Conservation (phyloP, 2,329 filamentous ascomycete species). For the Colletotrichum sp. region DNA sequence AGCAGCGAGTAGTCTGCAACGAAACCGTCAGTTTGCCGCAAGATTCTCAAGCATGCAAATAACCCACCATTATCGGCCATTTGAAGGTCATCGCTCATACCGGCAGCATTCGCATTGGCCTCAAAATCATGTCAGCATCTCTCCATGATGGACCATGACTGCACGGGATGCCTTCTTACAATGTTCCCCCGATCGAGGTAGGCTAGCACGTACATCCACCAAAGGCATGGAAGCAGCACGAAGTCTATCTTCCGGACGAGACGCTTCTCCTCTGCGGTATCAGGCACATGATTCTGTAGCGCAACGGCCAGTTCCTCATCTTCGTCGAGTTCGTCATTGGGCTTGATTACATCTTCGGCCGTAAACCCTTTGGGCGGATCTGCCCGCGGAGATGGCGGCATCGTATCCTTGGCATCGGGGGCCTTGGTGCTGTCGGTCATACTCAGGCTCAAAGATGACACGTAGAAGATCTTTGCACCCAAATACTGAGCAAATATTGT, state of each 20-base stretch:
- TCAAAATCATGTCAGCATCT: neutral
- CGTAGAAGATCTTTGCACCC: accelerated
- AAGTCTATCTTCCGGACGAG: slow-evolving; percentile 50
- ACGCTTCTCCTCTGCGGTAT: slow-evolving; percentile 32
- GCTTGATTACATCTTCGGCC: neutral
- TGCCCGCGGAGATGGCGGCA: neutral
- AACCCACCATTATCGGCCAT: neutral
- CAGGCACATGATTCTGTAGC: neutral
- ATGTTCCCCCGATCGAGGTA: slow-evolving; percentile 11
- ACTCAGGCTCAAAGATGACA: neutral
- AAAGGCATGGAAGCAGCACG: slow-evolving; percentile 53
- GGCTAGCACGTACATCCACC: slow-evolving; percentile 24
- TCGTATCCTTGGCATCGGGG: neutral
- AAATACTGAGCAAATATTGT: neutral
- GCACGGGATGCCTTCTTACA: neutral
- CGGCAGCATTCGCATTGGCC: neutral
- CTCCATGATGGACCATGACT: neutral
- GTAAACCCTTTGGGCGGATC: neutral
- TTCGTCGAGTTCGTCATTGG: neutral
- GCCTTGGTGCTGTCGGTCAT: neutral
- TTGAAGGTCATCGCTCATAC: neutral
- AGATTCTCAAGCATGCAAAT: neutral
- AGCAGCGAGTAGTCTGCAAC: neutral
- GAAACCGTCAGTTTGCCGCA: neutral
- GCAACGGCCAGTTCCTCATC: neutral